phyloP scores from a whole-genome alignment of 108 stramenopile species.

The Cyclotella cryptica region DNA sequence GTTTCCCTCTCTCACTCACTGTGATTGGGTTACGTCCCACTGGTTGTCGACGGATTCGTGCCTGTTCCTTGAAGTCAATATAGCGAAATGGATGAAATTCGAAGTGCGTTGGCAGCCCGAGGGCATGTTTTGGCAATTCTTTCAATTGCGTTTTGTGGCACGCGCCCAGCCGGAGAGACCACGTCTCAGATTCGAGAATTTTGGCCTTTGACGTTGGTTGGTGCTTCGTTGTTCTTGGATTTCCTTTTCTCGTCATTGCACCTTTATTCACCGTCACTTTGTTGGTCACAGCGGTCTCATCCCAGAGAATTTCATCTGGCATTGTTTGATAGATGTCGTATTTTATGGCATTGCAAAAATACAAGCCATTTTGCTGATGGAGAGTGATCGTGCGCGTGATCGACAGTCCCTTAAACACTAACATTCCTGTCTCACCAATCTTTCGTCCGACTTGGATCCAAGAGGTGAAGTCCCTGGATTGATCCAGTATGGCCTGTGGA shows the following conservation, averaged over 20 bases:
- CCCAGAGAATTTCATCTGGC: background rate
- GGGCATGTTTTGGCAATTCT: background rate
- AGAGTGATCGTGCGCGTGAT: background rate
- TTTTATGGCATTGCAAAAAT: background rate
- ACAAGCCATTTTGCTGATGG: background rate
- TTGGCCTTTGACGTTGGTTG: background rate
- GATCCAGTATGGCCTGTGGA: background rate
- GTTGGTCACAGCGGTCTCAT: no score
- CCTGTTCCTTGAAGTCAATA: background rate
- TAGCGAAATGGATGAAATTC: background rate
- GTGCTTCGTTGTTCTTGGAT: background rate
- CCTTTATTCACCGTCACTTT: background rate
- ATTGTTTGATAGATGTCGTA: background rate
- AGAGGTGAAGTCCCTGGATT: background rate
- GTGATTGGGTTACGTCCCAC: background rate
- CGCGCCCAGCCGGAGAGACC: background rate
- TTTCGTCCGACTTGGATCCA: background rate
- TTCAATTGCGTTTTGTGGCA: background rate
- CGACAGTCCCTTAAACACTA: background rate
- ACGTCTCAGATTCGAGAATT: constrained; percentile 3
- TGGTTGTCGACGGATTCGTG: background rate
- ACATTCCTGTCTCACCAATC: background rate
- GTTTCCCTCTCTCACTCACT: background rate
- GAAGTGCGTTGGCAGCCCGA: background rate
- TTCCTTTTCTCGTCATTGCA: background rate